Percentiles rank a stretch among this genome's conserved stretches.
phyloP scores from a whole-genome alignment of 1,284 basidiomycete genomes.

The Trametes versicolor region DNA sequence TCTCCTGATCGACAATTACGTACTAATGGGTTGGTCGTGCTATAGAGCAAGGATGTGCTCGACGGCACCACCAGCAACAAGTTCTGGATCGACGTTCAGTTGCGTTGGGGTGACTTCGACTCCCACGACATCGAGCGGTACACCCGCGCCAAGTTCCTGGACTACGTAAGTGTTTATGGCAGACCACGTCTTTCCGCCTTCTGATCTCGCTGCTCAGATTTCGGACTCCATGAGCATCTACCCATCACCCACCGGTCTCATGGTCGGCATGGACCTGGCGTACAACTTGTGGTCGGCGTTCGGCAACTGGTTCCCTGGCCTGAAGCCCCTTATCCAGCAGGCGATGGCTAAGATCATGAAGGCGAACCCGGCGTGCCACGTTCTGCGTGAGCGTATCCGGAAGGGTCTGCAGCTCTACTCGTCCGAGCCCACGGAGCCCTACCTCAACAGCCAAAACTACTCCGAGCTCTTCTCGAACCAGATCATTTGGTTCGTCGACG shows the following conservation, averaged over 20 bases:
- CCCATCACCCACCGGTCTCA: constrained; percentile 96
- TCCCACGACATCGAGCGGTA: constrained; percentile 98
- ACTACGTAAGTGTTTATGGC: constrained; percentile 69
- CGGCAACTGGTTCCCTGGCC: constrained; percentile 99
- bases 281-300: constrained; percentile 99
- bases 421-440: constrained; percentile 99
- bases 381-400: constrained; percentile 97
- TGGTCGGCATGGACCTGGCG: constrained; percentile 98
- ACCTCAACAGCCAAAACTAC: constrained; percentile 98
- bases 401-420: constrained; percentile 99
- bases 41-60: constrained; percentile 90
- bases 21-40: constrained; percentile 14
- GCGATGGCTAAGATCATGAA: constrained; percentile 99
- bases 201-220: constrained; percentile 56
- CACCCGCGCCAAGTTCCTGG: constrained; percentile 97
- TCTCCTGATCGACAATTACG: not conserved
- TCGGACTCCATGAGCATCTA: constrained; percentile 98
- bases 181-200: not conserved
- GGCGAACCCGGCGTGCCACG: constrained; percentile 98
- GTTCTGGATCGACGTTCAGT: constrained; percentile 98
- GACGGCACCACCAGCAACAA: constrained; percentile 99
- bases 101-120: constrained; percentile 99
- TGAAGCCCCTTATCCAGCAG: constrained; percentile 98
- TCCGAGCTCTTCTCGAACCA: constrained; percentile 99
- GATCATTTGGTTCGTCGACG: constrained; percentile 99